phyloP scores from a whole-genome alignment of 1,284 basidiomycete genomes.

The Flammula alnicola region DNA sequence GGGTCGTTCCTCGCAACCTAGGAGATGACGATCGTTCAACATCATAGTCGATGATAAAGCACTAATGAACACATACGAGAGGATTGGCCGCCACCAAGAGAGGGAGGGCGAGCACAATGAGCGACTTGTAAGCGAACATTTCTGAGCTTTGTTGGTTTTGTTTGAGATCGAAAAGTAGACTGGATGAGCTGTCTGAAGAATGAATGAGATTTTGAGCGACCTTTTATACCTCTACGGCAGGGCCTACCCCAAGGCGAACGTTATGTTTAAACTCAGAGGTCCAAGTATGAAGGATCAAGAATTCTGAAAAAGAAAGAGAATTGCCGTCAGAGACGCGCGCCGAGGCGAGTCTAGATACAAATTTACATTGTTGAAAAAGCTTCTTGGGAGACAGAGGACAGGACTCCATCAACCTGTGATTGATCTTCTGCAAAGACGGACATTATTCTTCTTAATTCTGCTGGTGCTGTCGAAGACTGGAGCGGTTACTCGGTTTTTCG shows the following conservation, averaged over 20 bases:
- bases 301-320: conserved; percentile 4
- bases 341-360: conserved; percentile 11
- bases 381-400: conserved; percentile 7
- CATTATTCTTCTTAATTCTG: background rate
- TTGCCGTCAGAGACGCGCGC: background rate
- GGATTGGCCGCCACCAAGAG: conserved; percentile 27
- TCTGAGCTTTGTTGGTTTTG: conserved; percentile 5
- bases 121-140: conserved; percentile 21
- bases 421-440: conserved; percentile 7
- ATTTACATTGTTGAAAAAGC: conserved; percentile 5
- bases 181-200: conserved; percentile 19
- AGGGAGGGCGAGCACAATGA: conserved; percentile 26
- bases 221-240: conserved; percentile 14
- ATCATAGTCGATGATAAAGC: background rate
- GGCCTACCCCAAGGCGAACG: background rate
- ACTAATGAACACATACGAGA: conserved; percentile 17
- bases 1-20: conserved; percentile 21
- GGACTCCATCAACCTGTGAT: conserved; percentile 2
- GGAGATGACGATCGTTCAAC: background rate
- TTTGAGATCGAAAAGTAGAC: conserved; percentile 12
- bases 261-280: background rate
- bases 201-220: background rate
- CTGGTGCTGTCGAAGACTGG: background rate
- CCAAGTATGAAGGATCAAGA: conserved; percentile 7
- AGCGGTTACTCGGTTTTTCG: background rate